Base-by-base conservation (phyloP, 2,329 filamentous ascomycete species). In the Colletotrichum navitas region DNA sequence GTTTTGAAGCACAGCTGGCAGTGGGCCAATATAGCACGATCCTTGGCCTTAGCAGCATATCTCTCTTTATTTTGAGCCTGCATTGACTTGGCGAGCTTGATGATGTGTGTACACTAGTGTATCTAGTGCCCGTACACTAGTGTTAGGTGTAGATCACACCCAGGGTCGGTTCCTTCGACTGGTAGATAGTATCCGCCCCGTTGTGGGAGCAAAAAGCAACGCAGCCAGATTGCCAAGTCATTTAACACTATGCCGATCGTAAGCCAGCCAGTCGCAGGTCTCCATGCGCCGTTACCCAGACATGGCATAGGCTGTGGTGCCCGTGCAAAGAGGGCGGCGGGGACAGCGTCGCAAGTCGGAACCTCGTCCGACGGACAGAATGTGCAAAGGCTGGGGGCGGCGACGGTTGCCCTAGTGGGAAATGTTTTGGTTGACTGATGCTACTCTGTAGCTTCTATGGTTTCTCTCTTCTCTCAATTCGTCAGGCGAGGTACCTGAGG, bases 221-320 rank as follows among this genome's bases (percentile, higher is more conserved):
- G 12, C 49, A 34, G 34, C 34, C 26, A 34, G 36, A n/a, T 45
- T 21, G 29, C 39, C 45, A 18, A 24, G 51, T 58, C 59, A 55
- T 59, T 47, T 41, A 29, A 29, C 58, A n/a, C 18, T n/a, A 29
- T 52, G 65, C 49, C 68, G 64, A 68, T 71, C 68, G 68, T 68
- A 71, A 45, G 51, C 43, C 51, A 68, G 10, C 63, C 68, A 71
- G 51, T 71, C 39, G 41, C 36, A 61, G 51, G 58, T 51, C 47
- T 47, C 18, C 26, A n/a, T 24, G 52, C 43, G 58, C 52, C 43
- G 51, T 68, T 43, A 29, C 56, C 39, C 41, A 61, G 63, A 70
- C 56, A 58, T 24, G 29, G 45, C 68, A 59, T 63, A 64, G 61
- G 49, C 36, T 14, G 47, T 43, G 18, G 51, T 56, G 34, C 29